Percentiles rank a stretch among this genome's conserved stretches.
Conservation (phyloP, 2,329 filamentous ascomycete species). For the Cytospora paraplurivora region DNA sequence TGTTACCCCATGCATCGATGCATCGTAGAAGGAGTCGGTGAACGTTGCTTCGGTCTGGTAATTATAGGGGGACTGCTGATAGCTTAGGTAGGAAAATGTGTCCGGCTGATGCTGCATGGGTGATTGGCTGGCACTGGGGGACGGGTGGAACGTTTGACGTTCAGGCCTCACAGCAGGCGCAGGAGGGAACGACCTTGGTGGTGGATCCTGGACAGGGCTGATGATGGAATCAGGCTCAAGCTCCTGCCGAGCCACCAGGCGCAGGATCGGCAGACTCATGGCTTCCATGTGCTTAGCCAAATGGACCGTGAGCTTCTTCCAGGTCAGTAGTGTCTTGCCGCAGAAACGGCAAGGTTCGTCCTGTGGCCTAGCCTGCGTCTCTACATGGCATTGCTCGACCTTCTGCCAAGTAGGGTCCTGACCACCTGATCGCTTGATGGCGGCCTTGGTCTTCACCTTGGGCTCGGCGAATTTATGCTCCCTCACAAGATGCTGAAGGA, state of each 20-base stretch:
- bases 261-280: slow-evolving; percentile 79
- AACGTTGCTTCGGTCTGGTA: slow-evolving; percentile 29
- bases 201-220: slow-evolving; percentile 64
- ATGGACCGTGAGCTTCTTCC: slow-evolving; percentile 95
- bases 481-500: slow-evolving; percentile 86
- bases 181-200: slow-evolving; percentile 43
- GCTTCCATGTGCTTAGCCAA: slow-evolving; percentile 93
- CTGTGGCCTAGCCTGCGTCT: slow-evolving; percentile 65
- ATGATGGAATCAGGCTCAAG: slow-evolving; percentile 65
- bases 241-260: slow-evolving; percentile 51
- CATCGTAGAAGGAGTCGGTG: slow-evolving; percentile 20
- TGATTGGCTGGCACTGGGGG: slow-evolving; percentile 29
- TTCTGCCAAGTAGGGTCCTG: slow-evolving; percentile 72
- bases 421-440: slow-evolving; percentile 60
- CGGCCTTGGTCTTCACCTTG: slow-evolving; percentile 73
- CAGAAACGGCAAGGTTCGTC: slow-evolving; percentile 89
- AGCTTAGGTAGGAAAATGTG: slow-evolving; percentile 19
- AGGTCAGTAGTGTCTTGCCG: slow-evolving; percentile 74
- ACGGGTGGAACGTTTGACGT: slow-evolving; percentile 31
- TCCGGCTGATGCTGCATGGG: slow-evolving; percentile 21
- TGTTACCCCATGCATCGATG: slow-evolving; percentile 24
- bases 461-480: slow-evolving; percentile 88
- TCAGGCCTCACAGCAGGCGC: slow-evolving; percentile 39
- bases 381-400: slow-evolving; percentile 75
- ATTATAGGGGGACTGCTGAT: slow-evolving; percentile 26